phyloP scores from a whole-genome alignment of 1,139 yeast genomes.

The Blastobotrys malaysiensis region DNA sequence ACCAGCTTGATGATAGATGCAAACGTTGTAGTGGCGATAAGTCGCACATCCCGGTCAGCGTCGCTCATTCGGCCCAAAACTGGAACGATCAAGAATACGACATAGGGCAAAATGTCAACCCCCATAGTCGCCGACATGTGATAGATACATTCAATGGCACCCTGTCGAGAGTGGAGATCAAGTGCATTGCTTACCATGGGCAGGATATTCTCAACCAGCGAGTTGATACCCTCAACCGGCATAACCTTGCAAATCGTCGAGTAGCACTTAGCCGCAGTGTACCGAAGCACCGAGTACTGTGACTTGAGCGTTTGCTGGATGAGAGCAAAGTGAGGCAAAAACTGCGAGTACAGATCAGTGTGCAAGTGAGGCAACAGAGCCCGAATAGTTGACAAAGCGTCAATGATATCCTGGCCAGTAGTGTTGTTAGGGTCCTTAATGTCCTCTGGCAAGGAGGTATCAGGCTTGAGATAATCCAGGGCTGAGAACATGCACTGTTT shows the following conservation, averaged over 20 bases:
- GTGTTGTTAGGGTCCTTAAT: constrained; percentile 42
- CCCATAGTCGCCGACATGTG: constrained; percentile 87
- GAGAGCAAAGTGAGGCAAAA: constrained; percentile 44
- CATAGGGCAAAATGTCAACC: constrained; percentile 82
- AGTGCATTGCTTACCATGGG: constrained; percentile 82
- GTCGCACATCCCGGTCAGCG: constrained; percentile 80
- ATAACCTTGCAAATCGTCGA: constrained; percentile 73
- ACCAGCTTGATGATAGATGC: constrained; percentile 93
- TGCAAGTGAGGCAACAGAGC: constrained; percentile 67
- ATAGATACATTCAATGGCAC: constrained; percentile 87
- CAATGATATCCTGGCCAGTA: constrained; percentile 77
- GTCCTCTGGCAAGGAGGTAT: constrained; percentile 33
- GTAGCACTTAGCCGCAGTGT: constrained; percentile 85
- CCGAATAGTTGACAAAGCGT: constrained; percentile 75
- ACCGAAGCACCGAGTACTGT: constrained; percentile 72
- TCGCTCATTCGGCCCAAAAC: constrained; percentile 98
- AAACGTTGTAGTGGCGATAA: constrained; percentile 90
- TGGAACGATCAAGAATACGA: constrained; percentile 92
- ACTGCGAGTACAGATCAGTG: constrained; percentile 42
- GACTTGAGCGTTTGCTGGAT: constrained; percentile 64
- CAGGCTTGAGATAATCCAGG: constrained; percentile 35
- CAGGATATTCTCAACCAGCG: constrained; percentile 67
- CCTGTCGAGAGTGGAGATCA: constrained; percentile 76
- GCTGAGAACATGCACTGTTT: constrained; percentile 65
- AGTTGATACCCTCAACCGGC: constrained; percentile 71